Conservation (phyloP, 345 rosid genomes). For the Gossypium stocksii region DNA sequence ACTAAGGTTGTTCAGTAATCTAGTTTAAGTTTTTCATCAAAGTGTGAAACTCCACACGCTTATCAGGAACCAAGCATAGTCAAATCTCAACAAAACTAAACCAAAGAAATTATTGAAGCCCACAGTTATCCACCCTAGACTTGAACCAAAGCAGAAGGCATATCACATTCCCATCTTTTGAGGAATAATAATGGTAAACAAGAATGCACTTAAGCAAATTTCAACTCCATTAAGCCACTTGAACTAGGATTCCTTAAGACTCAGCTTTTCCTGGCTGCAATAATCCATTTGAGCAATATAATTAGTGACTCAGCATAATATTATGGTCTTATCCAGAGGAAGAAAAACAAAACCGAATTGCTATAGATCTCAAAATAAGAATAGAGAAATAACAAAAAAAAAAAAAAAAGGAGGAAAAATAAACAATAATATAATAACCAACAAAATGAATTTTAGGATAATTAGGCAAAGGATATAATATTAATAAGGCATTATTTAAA, state of each 20-base stretch:
- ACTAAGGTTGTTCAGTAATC: conserved; percentile 21
- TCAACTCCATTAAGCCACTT: neutral
- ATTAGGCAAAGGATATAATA: neutral
- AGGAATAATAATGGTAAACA: neutral
- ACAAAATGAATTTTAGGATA: neutral
- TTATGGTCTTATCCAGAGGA: neutral
- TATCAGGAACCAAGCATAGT: conserved; percentile 7
- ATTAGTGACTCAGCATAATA: conserved; percentile 1
- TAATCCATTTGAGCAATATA: conserved; percentile 16
- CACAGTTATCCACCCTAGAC: neutral
- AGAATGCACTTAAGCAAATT: neutral
- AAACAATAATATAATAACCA: neutral
- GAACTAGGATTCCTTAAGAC: neutral
- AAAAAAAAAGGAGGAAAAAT: neutral
- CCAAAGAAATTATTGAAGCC: conserved; percentile 15
- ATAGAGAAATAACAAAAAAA: neutral
- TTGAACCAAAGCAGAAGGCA: conserved; percentile 5
- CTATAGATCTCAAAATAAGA: neutral
- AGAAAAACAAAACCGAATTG: neutral
- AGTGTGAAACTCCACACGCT: conserved; percentile 19
- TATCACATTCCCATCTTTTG: conserved; percentile 1
- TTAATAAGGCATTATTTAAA: neutral
- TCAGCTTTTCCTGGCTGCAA: conserved; percentile 8
- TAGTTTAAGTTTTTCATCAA: conserved; percentile 10
- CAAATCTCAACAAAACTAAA: conserved; percentile 11